phyloP scores from a whole-genome alignment of 2,329 filamentous ascomycete species.

The Pseudocercospora macadamiae region DNA sequence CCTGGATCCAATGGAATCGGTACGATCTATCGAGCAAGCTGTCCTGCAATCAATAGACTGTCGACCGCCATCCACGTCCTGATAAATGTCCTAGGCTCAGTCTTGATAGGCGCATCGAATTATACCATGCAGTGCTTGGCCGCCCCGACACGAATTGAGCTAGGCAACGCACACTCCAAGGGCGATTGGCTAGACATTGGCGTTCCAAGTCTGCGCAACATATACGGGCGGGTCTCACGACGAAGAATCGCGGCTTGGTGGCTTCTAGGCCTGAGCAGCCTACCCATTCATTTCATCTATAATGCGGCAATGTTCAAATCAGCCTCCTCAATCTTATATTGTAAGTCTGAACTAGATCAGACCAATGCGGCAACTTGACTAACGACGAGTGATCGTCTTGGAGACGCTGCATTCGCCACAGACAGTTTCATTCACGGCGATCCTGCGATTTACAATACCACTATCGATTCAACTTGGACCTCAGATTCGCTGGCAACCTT shows the following conservation, averaged over 20 bases:
- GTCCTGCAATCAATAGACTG: not conserved
- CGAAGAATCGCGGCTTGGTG: not conserved
- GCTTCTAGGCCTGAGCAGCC: not conserved
- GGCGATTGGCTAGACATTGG: not conserved
- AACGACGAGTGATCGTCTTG: too few relatives aligned
- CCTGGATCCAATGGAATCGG: not conserved
- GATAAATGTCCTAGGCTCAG: slow-evolving; percentile 3
- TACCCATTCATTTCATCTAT: not conserved
- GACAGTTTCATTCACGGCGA: too few relatives aligned
- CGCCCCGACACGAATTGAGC: not conserved
- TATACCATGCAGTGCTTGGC: not conserved
- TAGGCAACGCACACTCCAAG: not conserved
- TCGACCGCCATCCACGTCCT: not conserved
- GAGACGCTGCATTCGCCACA: too few relatives aligned
- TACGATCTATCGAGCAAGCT: not conserved
- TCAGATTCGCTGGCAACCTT: too few relatives aligned
- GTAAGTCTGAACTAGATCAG: too few relatives aligned
- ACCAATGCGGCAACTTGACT: too few relatives aligned
- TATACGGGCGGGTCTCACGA: not conserved
- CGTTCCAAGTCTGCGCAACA: not conserved
- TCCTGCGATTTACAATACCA: too few relatives aligned
- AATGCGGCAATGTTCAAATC: not conserved
- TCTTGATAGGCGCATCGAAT: not conserved
- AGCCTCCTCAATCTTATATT: too few relatives aligned
- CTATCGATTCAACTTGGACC: too few relatives aligned